Conservation (phyloP, 768 basidiomycete genomes). For the Rhodosporidiobolus odoratus region DNA sequence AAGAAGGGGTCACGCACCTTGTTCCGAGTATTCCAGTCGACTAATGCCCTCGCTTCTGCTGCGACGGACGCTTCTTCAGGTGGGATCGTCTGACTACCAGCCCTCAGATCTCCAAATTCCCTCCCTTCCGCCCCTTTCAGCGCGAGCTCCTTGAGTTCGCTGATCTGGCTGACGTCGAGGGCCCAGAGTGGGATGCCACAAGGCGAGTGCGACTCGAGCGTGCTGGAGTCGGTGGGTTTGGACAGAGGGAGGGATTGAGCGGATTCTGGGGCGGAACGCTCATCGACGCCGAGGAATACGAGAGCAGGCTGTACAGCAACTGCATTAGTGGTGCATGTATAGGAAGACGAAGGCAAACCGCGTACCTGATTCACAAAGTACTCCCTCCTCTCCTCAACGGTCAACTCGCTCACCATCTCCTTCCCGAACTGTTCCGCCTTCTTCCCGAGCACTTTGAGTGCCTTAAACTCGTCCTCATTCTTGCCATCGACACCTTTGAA, state of each 20-base stretch:
- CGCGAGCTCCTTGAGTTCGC: slow-evolving; percentile 26
- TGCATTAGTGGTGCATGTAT: too few species aligned
- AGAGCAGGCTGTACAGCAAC: slow-evolving; percentile 48
- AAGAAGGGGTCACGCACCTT: slow-evolving; percentile 53
- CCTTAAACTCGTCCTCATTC: slow-evolving; percentile 59
- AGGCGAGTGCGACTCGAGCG: slow-evolving; percentile 54
- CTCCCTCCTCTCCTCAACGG: slow-evolving; percentile 6
- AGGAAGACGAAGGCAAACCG: too few species aligned
- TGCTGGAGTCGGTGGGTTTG: slow-evolving; percentile 49
- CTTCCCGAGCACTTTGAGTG: slow-evolving; percentile 28
- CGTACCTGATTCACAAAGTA: slow-evolving; percentile 27
- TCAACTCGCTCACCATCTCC: slow-evolving; percentile 8
- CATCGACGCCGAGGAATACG: slow-evolving; percentile 76
- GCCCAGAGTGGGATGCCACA: slow-evolving; percentile 81
- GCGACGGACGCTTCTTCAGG: slow-evolving; percentile 67
- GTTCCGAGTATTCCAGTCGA: slow-evolving; percentile 90
- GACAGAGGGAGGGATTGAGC: slow-evolving; percentile 52
- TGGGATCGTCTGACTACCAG: slow-evolving; percentile 57
- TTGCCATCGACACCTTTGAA: slow-evolving; percentile 67
- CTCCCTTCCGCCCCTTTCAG: slow-evolving; percentile 46
- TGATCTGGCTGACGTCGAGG: slow-evolving; percentile 60
- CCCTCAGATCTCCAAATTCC: slow-evolving; percentile 63
- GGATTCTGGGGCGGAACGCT: slow-evolving; percentile 50
- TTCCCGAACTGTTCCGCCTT: slow-evolving; percentile 7
- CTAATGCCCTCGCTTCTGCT: slow-evolving; percentile 69